phyloP scores from a whole-genome alignment of 2,329 filamentous ascomycete species.

The Fusarium graminum region DNA sequence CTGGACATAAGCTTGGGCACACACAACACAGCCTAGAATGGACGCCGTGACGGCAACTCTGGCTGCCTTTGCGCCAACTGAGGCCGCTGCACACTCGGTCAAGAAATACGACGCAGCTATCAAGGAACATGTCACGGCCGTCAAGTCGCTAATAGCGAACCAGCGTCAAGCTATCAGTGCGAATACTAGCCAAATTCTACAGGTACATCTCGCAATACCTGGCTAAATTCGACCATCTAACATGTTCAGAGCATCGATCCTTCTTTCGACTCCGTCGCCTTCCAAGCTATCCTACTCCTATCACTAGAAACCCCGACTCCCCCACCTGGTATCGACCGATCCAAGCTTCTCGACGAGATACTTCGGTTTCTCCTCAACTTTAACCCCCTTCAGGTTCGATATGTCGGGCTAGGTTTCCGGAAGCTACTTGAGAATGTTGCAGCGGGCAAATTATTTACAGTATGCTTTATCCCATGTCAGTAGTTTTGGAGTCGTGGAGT shows the following conservation, averaged over 20 bases:
- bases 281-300: conserved; percentile 62
- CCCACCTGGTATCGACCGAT: conserved; percentile 51
- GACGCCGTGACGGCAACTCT: conserved; percentile 52
- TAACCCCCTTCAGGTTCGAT: conserved; percentile 66
- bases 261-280: conserved; percentile 64
- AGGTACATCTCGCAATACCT: conserved; percentile 50
- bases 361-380: conserved; percentile 63
- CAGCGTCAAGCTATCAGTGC: conserved; percentile 50
- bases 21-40: conserved; percentile 47
- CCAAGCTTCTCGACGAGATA: conserved; percentile 57
- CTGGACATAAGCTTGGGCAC: conserved; percentile 4
- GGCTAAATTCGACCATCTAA: conserved; percentile 29
- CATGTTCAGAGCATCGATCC: conserved; percentile 61
- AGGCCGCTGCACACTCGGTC: conserved; percentile 42
- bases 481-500: conserved; percentile 15
- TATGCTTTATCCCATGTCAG: conserved; percentile 46
- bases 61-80: conserved; percentile 57
- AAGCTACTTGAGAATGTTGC: conserved; percentile 59
- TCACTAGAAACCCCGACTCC: conserved; percentile 49
- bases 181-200: conserved; percentile 57
- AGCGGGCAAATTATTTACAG: conserved; percentile 58
- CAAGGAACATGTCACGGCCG: conserved; percentile 54
- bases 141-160: conserved; percentile 57
- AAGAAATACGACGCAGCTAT: conserved; percentile 58
- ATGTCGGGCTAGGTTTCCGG: conserved; percentile 60